A percentile compares a stretch with the other conserved stretches of the same genome.
Conservation (phyloP, 2,329 filamentous ascomycete genomes). For the Ophiocordyceps camponoti-leonardi region DNA sequence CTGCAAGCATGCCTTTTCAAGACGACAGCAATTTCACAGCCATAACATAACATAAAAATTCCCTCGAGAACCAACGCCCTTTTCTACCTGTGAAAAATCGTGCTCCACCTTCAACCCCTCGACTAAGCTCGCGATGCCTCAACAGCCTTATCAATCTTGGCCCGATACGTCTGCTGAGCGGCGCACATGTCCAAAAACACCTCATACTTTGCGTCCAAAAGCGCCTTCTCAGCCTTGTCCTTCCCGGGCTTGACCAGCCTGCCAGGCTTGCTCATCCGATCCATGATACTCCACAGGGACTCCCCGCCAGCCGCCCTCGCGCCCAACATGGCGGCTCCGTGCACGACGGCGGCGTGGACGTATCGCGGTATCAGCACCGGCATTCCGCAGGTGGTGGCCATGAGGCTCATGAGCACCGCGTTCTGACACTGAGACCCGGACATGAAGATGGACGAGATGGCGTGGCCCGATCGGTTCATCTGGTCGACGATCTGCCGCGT, state of each 20-base stretch:
- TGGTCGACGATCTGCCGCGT: conserved; percentile 87
- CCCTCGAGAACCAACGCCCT: too few species aligned
- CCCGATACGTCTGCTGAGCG: conserved; percentile 69
- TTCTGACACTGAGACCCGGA: conserved; percentile 97
- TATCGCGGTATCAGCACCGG: conserved; percentile 88
- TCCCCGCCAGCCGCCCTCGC: conserved; percentile 94
- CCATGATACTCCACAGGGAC: conserved; percentile 91
- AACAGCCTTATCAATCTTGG: conserved; percentile 51
- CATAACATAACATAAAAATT: too few species aligned
- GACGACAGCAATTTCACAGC: too few species aligned
- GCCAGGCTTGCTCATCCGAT: conserved; percentile 88
- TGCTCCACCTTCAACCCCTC: neutral
- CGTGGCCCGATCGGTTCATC: conserved; percentile 83
- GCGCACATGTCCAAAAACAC: conserved; percentile 89
- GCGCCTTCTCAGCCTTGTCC: conserved; percentile 55
- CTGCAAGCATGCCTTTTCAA: too few species aligned
- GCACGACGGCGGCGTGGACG: conserved; percentile 86
- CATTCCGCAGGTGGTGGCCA: conserved; percentile 81
- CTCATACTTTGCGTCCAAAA: conserved; percentile 80
- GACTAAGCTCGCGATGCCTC: conserved; percentile 1
- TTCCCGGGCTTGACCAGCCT: conserved; percentile 61
- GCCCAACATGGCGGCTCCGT: conserved; percentile 96
- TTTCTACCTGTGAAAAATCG: neutral
- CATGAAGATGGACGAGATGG: conserved; percentile 93
- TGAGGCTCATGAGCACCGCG: conserved; percentile 73